Evolutionary conservation across 257 asterid species (phyloP).

Genomic region (Penstemon eatonii): DNA sequence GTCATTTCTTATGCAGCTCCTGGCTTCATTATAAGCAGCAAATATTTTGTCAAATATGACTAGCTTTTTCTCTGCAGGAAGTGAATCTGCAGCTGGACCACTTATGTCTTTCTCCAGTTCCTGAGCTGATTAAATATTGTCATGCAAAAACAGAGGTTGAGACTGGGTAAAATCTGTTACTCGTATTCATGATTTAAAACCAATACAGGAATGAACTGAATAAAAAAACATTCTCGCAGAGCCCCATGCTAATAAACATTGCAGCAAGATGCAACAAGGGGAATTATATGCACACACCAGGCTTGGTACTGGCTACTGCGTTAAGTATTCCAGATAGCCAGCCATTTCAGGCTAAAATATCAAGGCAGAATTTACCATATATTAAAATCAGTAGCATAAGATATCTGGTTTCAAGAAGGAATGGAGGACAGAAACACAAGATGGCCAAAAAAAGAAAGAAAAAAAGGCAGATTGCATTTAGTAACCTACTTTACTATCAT

Average conservation of each 20-base stretch:
- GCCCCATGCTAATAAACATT: neutral
- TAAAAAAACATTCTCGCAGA: neutral
- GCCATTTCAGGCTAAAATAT: neutral
- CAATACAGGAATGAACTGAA: neutral
- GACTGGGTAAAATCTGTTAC: constrained; percentile 23
- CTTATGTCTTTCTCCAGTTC: constrained; percentile 86
- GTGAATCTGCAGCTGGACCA: constrained; percentile 77
- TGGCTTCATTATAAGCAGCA: constrained; percentile 90
- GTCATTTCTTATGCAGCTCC: constrained; percentile 83
- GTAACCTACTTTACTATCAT: neutral
- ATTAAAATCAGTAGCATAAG: neutral
- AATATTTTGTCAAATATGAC: constrained; percentile 81
- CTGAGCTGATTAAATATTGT: constrained; percentile 67
- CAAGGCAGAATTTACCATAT: neutral
- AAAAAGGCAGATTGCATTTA: neutral
- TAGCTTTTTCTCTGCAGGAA: constrained; percentile 75
- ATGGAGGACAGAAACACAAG: neutral
- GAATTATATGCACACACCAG: neutral
- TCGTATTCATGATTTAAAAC: constrained; percentile 13
- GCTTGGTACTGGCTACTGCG: neutral
- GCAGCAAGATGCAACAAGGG: neutral
- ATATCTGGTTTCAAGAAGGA: neutral
- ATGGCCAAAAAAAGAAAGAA: neutral
- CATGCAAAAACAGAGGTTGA: constrained; percentile 34
- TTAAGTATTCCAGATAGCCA: neutral